Base-by-base conservation (phyloP, 2,329 filamentous ascomycete species). In the Torrubiellomyces zombiae region DNA sequence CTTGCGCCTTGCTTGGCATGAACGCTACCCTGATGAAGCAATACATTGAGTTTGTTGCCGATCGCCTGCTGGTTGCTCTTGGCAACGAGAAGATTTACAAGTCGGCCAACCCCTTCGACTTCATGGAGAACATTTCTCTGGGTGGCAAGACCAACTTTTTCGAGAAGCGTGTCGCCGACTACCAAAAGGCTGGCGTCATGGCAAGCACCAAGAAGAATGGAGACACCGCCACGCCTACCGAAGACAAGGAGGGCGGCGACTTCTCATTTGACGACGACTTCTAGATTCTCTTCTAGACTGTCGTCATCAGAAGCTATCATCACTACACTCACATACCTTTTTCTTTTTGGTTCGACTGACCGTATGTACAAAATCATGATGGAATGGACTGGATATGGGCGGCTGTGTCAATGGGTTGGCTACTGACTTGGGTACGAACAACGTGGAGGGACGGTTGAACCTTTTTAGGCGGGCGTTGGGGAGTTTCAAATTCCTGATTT, bases 111-210 rank as follows among this genome's bases (percentile, higher is more conserved):
- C 89, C 89, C 50, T 98, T 98, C 53, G 89, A 98, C 67, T 98
- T 98, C 58, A 98, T 98, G 89, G 89, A 98, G 69, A 94, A 93
- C 60, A 98, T 98, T 56, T 95, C 89, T 13, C 70, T 98, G 8
- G 81, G 83, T 26, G 89, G 89, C 57, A 98, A 98, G 79, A 98
- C 89, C 53, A 98, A 98, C 74, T 98, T 98, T 72, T 98, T 98
- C 53, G 89, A 98, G 77, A 98, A 98, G 79, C 82, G 89, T 43
- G 89, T 98, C 29, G 89, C 77, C 52, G 89, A 98, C 48, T 98
- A 98, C 71, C 89, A 98, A 61, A 98, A 98, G 70, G 85, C 89
- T 18, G 89, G 89, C 63, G 86, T 98, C 54, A 92, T 98, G 82
- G 76, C 76, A 45, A 85, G 79, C 60, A 79, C 75, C 9, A 28